These are phyloP conservation scores for Lyophyllum shimeji DNA, from an alignment of 768 basidiomycete genomes.

Conservation along the genomic window DNA sequence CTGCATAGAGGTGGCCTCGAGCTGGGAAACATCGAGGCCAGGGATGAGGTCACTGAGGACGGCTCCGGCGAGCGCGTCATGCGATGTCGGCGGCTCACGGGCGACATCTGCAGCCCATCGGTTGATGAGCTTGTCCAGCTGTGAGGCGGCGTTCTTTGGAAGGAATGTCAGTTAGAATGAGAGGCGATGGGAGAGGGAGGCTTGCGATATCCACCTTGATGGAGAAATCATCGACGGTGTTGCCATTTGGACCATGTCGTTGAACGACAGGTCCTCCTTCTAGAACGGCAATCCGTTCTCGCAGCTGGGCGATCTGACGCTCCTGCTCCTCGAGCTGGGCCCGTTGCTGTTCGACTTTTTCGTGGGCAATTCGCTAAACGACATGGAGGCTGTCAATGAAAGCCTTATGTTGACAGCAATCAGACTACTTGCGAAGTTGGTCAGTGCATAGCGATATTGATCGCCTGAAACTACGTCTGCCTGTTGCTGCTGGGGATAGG, in stretches of 20 bases:
- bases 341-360: constrained; percentile 84
- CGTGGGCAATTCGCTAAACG: constrained; percentile 76
- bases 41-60: constrained; percentile 59
- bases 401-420: not conserved
- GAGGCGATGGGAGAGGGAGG: not conserved
- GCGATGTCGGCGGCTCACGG: constrained; percentile 51
- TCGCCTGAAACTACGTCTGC: constrained; percentile 53
- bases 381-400: not conserved
- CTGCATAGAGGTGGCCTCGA: constrained; percentile 61
- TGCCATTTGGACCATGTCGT: constrained; percentile 46
- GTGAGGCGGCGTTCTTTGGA: constrained; percentile 73
- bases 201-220: constrained; percentile 60
- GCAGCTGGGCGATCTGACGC: constrained; percentile 71
- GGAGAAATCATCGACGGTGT: constrained; percentile 83
- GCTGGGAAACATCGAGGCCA: constrained; percentile 43
- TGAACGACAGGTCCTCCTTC: constrained; percentile 60
- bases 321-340: constrained; percentile 82
- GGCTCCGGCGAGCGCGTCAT: constrained; percentile 55
- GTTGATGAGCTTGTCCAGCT: constrained; percentile 81
- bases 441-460: constrained; percentile 80
- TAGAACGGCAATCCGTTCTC: constrained; percentile 67
- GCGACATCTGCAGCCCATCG: constrained; percentile 84
- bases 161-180: constrained; percentile 8
- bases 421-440: constrained; percentile 64
- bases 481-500: constrained; percentile 28